phyloP scores from a whole-genome alignment of 2,329 filamentous ascomycete genomes.

The Ophiognomonia clavigignenti-juglandacearum region DNA sequence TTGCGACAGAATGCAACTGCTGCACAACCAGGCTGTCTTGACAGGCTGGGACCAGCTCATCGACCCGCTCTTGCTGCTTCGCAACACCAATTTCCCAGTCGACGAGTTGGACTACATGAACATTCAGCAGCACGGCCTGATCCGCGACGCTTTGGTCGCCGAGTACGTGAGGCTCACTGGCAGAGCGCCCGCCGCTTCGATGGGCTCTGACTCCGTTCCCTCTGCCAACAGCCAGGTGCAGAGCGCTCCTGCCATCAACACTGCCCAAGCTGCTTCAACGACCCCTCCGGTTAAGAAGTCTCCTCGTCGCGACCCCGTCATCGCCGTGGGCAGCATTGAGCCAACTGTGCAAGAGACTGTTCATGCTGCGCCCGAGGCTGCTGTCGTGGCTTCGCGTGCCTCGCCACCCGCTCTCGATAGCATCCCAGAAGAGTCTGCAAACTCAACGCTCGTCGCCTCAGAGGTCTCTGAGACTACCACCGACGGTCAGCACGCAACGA shows the following conservation, averaged over 20 bases:
- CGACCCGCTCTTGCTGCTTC: conserved; percentile 11
- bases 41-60: conserved; percentile 5
- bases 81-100: conserved; percentile 2
- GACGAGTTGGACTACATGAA: conserved; percentile 6
- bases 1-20: not conserved
- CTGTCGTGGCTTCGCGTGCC: not conserved
- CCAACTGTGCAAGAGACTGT: not conserved
- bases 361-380: not conserved
- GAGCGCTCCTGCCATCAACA: not conserved
- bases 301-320: not conserved
- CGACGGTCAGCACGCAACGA: not conserved
- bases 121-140: conserved; percentile 7
- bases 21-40: conserved; percentile 8
- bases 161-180: conserved; percentile 10
- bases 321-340: not conserved
- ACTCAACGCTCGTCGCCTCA: not conserved
- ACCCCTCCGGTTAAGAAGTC: not conserved
- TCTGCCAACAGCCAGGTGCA: not conserved
- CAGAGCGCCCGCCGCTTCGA: not conserved
- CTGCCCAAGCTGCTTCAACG: not conserved
- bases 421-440: conserved; percentile 10
- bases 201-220: not conserved
- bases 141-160: conserved; percentile 9
- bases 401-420: not conserved
- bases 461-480: not conserved